Evolutionary conservation across 306 rosid genomes (phyloP).

Genomic region (Rosa multiflora): DNA sequence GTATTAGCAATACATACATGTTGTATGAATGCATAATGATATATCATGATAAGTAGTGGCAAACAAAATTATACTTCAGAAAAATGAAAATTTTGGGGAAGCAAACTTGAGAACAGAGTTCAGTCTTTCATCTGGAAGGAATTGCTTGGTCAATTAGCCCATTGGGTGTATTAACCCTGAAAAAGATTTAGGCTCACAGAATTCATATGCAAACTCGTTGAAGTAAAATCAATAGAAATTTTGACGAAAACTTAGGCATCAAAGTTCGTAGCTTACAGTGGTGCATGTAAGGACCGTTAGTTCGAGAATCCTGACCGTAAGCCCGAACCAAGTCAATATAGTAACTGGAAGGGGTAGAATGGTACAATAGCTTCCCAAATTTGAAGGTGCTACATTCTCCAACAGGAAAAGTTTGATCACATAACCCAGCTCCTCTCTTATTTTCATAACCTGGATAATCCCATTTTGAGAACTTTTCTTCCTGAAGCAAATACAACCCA

Average conservation of each 20-base stretch:
- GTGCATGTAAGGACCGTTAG: neutral
- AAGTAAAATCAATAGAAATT: neutral
- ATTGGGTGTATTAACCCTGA: neutral
- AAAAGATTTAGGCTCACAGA: neutral
- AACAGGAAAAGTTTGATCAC: slow-evolving; percentile 22
- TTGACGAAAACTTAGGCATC: neutral
- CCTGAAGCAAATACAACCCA: neutral
- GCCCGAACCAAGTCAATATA: neutral
- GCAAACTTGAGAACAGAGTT: neutral
- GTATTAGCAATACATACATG: neutral
- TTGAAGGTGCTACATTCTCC: slow-evolving; percentile 33
- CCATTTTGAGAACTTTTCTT: neutral
- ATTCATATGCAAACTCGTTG: neutral
- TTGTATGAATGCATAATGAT: neutral
- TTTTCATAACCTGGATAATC: slow-evolving; percentile 33
- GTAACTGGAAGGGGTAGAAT: neutral
- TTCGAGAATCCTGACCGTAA: neutral
- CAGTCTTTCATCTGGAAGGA: neutral
- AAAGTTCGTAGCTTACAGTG: neutral
- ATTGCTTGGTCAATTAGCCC: neutral
- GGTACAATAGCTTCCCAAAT: neutral
- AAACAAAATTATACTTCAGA: neutral
- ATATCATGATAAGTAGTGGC: neutral
- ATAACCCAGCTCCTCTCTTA: slow-evolving; percentile 32
- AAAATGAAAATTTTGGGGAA: neutral